Evolutionary conservation across 495 filamentous ascomycete species (phyloP), one percentile per base, ranked within the genome.

Genomic region (Cercophora sp.): DNA sequence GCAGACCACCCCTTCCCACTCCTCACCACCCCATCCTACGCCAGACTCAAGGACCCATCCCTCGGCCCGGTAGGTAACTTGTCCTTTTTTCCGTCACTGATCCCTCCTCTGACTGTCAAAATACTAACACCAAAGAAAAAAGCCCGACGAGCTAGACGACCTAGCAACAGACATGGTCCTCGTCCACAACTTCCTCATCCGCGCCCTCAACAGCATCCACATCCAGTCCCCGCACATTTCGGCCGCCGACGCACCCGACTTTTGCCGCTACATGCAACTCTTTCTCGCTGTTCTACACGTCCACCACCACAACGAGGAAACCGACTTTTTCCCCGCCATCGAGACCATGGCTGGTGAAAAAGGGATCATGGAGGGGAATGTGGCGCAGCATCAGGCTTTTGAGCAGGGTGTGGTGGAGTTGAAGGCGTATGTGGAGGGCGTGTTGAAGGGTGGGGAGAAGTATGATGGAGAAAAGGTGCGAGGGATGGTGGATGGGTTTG

Each of bases 201-300:
- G 74, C 39, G 61, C 61, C n/a, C 63, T 79, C 45, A 81, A 79
- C 63, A 58, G 65, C 41, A 78, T 79, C 63, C 76, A 78, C 64
- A 63, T 72, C 27, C 75, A 79, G 67, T 70, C 72, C 0, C 69
- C 65, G 0, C 59, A 72, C 46, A 55, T 72, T 35, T 34, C 37
- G 26, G 36, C 62, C 11, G 24, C 55, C 15, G 63, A 78, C 49
- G 45, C 67, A 43, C 54, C 48, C 6, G 26, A 57, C 39, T 78
- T 79, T 54, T 49, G 70, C 49, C 66, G 63, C 46, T 68, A 62
- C 57, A 67, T 65, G 47, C 32, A 50, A 4, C 41, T 52, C 31
- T 73, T 64, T 59, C 45, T 45, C 46, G 15, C 34, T 1, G 45
- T 67, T 15, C 22, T 81, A 5, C 56, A 72, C 55, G 24, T 63